A percentile compares a stretch with the other conserved stretches of the same genome.
Conservation (phyloP, 306 rosid genomes). For the Quercus dentata region DNA sequence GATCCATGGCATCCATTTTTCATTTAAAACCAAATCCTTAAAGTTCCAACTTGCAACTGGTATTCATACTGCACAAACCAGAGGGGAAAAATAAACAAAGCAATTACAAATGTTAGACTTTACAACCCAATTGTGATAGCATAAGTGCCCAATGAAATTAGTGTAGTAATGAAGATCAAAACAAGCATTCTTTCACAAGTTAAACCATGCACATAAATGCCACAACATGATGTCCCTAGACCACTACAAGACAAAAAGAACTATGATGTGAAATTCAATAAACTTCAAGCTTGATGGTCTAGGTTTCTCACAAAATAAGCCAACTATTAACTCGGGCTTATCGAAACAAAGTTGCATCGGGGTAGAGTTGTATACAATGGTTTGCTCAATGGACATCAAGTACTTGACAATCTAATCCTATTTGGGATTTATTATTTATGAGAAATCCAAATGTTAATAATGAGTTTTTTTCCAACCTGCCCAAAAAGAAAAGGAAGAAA, state of each 20-base stretch:
- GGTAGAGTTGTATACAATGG: no score
- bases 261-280: neutral
- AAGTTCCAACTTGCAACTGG: neutral
- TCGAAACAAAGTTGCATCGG: no score
- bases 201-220: neutral
- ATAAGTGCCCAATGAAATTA: neutral
- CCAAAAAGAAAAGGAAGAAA: no score
- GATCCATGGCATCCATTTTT: slow-evolving; percentile 27
- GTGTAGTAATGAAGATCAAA: neutral
- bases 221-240: neutral
- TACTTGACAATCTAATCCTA: no score
- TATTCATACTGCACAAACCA: neutral
- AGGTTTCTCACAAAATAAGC: no score
- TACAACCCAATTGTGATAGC: neutral
- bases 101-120: neutral
- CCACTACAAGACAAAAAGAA: neutral
- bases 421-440: no score
- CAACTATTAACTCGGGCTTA: no score
- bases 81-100: neutral
- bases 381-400: no score
- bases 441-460: no score
- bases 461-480: no score
- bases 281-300: no score
- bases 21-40: neutral
- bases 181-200: neutral